These are phyloP conservation scores for Syzygium aromaticum DNA, from an alignment of 345 rosid species.

Conservation along the genomic window DNA sequence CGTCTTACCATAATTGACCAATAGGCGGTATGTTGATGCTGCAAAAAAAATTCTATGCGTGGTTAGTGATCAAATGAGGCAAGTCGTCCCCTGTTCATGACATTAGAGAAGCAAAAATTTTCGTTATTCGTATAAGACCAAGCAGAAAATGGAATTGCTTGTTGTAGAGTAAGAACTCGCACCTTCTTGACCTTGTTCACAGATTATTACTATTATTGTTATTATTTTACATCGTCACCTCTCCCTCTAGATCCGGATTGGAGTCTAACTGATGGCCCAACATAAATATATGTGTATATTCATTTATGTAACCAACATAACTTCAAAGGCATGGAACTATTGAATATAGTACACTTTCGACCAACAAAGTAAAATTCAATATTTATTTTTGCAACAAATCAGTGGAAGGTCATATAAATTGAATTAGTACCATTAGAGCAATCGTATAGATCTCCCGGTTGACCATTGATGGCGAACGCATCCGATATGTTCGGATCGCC, in stretches of 20 bases:
- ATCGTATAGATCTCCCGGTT: conserved; percentile 22
- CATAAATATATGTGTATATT: not conserved
- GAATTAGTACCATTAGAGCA: conserved; percentile 21
- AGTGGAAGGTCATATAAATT: not conserved
- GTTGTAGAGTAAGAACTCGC: no score
- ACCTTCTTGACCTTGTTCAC: no score
- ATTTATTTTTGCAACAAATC: not conserved
- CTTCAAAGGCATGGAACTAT: not conserved
- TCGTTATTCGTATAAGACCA: not conserved
- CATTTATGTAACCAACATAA: not conserved
- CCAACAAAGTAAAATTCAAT: no score
- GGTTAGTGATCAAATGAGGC: no score
- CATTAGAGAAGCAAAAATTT: not conserved
- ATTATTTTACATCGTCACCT: no score
- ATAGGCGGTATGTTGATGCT: conserved; percentile 14
- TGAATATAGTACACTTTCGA: not conserved
- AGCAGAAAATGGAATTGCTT: not conserved
- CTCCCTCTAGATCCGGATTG: no score
- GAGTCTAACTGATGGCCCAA: no score
- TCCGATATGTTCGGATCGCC: conserved; percentile 2
- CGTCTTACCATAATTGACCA: conserved; percentile 10
- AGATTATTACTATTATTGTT: no score
- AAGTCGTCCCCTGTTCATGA: no score
- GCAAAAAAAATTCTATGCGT: not conserved
- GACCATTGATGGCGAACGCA: conserved; percentile 31